Percentiles rank a stretch among this genome's conserved stretches.
Evolutionary conservation across 1,284 basidiomycete genomes (phyloP).

Genomic region (Neonothopanus nambi): DNA sequence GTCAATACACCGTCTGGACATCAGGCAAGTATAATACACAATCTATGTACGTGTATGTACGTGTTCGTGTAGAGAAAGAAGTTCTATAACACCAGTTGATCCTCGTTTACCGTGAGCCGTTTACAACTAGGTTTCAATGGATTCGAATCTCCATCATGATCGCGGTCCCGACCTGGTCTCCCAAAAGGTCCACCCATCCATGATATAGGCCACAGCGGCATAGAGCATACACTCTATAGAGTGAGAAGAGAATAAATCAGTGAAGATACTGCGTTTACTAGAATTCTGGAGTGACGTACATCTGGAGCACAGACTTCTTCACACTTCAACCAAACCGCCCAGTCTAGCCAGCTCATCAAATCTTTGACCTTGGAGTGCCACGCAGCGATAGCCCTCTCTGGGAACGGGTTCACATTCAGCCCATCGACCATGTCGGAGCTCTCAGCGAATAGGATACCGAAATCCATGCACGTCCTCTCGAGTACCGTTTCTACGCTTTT

Average conservation of each 20-base stretch:
- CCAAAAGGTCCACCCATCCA: conserved; percentile 14
- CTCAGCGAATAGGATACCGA: conserved; percentile 22
- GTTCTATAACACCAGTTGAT: no score
- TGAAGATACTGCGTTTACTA: neutral
- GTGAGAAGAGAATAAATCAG: neutral
- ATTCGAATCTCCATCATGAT: neutral
- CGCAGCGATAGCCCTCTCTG: neutral
- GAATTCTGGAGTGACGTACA: conserved; percentile 11
- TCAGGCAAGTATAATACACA: no score
- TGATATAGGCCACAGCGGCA: conserved; percentile 24
- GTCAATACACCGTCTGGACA: no score
- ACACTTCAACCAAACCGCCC: conserved; percentile 22
- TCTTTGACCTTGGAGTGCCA: conserved; percentile 15
- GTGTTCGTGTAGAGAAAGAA: no score
- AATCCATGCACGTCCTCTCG: conserved; percentile 20
- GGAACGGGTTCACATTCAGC: neutral
- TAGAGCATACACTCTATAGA: conserved; percentile 21
- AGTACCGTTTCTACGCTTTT: conserved; percentile 20
- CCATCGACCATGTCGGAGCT: conserved; percentile 15
- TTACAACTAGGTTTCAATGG: conserved; percentile 3
- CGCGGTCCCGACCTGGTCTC: neutral
- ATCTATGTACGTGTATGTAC: no score
- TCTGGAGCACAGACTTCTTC: conserved; percentile 22
- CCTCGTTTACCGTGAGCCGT: neutral
- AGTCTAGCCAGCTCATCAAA: conserved; percentile 22